These are phyloP conservation scores for Populus pruinosa DNA, from an alignment of 345 rosid genomes.

Conservation along the genomic window DNA sequence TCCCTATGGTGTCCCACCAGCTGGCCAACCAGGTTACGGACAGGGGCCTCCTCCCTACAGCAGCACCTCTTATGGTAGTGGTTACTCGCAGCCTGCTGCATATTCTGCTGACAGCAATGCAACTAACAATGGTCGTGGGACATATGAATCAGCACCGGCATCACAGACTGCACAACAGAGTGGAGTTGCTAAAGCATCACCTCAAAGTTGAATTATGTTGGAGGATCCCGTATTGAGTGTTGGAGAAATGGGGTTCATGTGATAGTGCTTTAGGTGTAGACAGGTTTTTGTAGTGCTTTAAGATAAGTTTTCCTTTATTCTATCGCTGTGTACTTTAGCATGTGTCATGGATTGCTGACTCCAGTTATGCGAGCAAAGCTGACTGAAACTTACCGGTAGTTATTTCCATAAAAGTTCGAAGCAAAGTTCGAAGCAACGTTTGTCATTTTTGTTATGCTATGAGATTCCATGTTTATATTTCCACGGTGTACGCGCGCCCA, in stretches of 20 bases:
- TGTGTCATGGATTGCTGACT: background rate
- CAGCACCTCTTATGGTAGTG: constrained; percentile 46
- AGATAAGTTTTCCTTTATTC: background rate
- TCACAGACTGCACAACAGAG: constrained; percentile 52
- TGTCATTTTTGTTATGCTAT: background rate
- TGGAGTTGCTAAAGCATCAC: constrained; percentile 69
- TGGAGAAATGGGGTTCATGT: background rate
- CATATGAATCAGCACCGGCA: constrained; percentile 38
- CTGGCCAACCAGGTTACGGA: constrained; percentile 53
- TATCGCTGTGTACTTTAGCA: background rate
- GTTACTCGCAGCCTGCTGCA: constrained; percentile 45
- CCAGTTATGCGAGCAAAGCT: background rate
- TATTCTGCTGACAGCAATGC: constrained; percentile 55
- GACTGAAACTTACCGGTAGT: background rate
- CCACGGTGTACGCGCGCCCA: too few species aligned
- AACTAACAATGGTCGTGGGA: constrained; percentile 19
- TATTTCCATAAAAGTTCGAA: background rate
- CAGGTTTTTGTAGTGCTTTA: constrained; percentile 8
- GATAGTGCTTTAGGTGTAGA: constrained; percentile 6
- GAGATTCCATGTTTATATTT: background rate
- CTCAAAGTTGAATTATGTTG: constrained; percentile 37
- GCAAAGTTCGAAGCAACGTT: too few species aligned
- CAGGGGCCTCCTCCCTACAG: constrained; percentile 59
- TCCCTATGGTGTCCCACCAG: constrained; percentile 45
- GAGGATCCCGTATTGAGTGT: background rate